phyloP scores from a whole-genome alignment of 345 rosid species.

The Bretschneidera sinensis region DNA sequence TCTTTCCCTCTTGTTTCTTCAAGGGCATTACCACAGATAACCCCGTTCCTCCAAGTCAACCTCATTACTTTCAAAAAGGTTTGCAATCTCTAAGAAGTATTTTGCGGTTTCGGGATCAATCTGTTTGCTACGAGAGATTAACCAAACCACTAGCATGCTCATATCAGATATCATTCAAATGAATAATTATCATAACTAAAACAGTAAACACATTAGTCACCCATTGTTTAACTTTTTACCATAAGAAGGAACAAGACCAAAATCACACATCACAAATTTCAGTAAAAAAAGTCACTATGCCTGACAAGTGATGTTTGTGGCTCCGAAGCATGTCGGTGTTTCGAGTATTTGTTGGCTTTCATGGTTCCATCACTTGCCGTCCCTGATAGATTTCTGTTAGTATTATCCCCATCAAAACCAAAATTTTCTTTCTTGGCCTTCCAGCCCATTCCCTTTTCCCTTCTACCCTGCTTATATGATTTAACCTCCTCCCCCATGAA shows the following conservation, averaged over 20 bases:
- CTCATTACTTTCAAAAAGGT: constrained; percentile 70
- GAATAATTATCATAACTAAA: not conserved
- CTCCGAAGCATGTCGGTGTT: constrained; percentile 38
- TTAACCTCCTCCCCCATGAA: constrained; percentile 48
- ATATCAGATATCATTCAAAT: not conserved
- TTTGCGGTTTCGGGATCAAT: constrained; percentile 77
- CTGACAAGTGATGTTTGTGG: constrained; percentile 50
- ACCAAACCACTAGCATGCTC: constrained; percentile 1
- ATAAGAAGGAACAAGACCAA: not conserved
- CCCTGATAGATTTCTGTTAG: constrained; percentile 30
- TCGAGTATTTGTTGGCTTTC: constrained; percentile 21
- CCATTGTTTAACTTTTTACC: no score
- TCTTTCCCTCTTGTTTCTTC: constrained; percentile 86
- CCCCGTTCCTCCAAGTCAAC: constrained; percentile 72
- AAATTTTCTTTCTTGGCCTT: constrained; percentile 39
- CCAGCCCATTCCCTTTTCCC: constrained; percentile 43
- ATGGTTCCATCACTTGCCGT: constrained; percentile 13
- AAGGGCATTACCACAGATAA: constrained; percentile 72
- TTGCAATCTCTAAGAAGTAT: constrained; percentile 76
- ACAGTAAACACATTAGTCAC: not conserved
- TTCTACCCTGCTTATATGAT: constrained; percentile 35
- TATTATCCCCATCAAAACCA: constrained; percentile 42
- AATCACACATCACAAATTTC: not conserved
- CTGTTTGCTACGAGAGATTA: constrained; percentile 56
- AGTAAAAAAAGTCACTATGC: constrained; percentile 24